These are phyloP conservation scores for Podospora tetraspora DNA, from an alignment of 495 filamentous ascomycete species.

Conservation along the genomic window DNA sequence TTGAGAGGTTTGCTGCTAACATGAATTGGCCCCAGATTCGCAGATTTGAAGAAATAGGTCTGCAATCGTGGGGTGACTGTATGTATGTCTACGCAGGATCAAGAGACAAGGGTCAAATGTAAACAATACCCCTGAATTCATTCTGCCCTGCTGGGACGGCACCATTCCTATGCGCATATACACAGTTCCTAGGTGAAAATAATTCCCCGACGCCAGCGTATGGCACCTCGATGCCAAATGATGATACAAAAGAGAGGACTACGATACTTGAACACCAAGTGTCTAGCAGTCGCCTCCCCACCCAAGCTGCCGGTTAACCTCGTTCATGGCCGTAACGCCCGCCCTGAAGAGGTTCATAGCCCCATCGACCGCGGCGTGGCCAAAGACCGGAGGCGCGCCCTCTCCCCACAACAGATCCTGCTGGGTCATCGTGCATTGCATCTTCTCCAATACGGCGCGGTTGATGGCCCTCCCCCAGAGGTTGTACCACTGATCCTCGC, in stretches of 20 bases:
- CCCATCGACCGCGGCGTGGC: slow-evolving; percentile 24
- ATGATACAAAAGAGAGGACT: background rate
- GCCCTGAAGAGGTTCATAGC: slow-evolving; percentile 31
- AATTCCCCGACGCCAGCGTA: background rate
- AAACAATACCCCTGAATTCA: background rate
- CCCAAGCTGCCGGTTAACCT: slow-evolving; percentile 43
- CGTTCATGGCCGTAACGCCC: slow-evolving; percentile 39
- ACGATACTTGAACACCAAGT: background rate
- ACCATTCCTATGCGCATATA: background rate
- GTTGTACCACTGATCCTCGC: slow-evolving; percentile 45
- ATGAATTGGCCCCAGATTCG: background rate
- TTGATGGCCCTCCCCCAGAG: slow-evolving; percentile 41
- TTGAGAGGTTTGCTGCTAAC: background rate
- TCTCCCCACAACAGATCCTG: slow-evolving; percentile 36
- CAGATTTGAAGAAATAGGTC: background rate
- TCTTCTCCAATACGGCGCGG: slow-evolving; percentile 38
- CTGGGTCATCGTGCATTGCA: slow-evolving; percentile 38
- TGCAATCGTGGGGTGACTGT: background rate
- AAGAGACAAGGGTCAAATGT: background rate
- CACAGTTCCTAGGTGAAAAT: background rate
- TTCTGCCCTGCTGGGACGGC: background rate
- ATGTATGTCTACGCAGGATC: background rate
- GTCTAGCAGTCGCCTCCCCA: slow-evolving; percentile 34
- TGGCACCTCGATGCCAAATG: background rate
- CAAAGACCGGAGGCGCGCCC: slow-evolving; percentile 26